Evolutionary conservation across 495 filamentous ascomycete species (phyloP), one percentile per base, ranked within the genome.

Genomic region (Geopyxis carbonaria): DNA sequence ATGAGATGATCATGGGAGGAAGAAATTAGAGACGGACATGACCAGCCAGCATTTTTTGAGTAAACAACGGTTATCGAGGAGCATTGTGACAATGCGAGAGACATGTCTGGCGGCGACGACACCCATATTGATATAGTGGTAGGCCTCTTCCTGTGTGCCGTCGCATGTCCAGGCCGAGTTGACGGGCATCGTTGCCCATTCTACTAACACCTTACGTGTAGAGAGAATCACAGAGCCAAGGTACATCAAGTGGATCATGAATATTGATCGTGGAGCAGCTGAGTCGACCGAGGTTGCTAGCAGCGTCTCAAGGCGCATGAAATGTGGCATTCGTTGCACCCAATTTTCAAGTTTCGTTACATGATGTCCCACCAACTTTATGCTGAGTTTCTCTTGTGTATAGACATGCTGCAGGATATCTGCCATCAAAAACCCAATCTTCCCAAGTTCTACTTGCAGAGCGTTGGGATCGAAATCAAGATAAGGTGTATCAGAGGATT

Each of bases 41-140:
- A 37, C 16, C 16, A 37, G 9, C 34, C 34, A 37, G 8, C 34
- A 37, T 24, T 22, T 11, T 37, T 37, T 37, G 8, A 37, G 25
- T 9, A 37, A 19, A 2, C 15, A 11, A 22, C 25, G 34, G n/a
- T 37, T 22, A n/a, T 37, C 21, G 34, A 22, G n/a, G 6, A 37
- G 10, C 19, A 8, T 11, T 23, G 19, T 22, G 8, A 37, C 34
- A n/a, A 37, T 24, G 1, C 16, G 15, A 11, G 34, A 18, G 25
- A 37, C 34, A 16, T 37, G 22, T 3, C 25, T 11, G 3, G 34
- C 34, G 8, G 34, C 34, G n/a, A 22, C 9, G 34, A 37, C n/a
- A 11, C 34, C 22, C 1, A 37, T 11, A 2, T 16, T 22, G 19
- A 37, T 37, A 16, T 37, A 37, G 3, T 24, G 34, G n/a, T 9